phyloP scores from a whole-genome alignment of 108 stramenopile species.

The Discostella stelligeroides region DNA sequence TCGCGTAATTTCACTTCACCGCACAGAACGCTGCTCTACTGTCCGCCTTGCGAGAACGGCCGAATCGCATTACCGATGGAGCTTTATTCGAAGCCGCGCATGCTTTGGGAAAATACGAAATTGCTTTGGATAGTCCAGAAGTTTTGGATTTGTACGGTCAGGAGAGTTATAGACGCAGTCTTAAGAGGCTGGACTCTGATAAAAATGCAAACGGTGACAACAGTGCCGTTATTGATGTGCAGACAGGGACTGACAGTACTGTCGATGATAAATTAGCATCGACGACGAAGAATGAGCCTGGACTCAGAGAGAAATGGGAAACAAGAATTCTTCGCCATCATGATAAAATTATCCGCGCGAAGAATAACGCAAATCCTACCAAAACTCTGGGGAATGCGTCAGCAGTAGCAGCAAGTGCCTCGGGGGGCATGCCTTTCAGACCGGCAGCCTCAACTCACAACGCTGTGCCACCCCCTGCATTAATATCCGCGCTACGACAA shows the following conservation, averaged over 20 bases:
- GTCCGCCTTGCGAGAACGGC: constrained; percentile 52
- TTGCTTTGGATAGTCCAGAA: constrained; percentile 45
- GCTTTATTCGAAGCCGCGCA: constrained; percentile 70
- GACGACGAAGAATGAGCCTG: neutral
- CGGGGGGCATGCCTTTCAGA: too few species aligned
- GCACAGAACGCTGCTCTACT: constrained; percentile 65
- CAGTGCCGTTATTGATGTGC: too few species aligned
- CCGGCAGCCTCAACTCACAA: constrained; percentile 6
- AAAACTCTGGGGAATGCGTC: neutral
- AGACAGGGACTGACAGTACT: neutral
- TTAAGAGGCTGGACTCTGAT: too few species aligned
- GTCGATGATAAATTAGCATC: neutral
- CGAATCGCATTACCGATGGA: constrained; percentile 66
- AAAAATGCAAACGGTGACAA: too few species aligned
- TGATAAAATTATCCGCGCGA: constrained; percentile 60
- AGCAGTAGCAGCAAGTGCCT: neutral
- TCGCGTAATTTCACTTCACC: neutral
- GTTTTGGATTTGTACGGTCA: constrained; percentile 36
- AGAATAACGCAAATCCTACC: constrained; percentile 15
- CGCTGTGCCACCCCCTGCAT: constrained; percentile 55
- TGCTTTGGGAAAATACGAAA: constrained; percentile 57
- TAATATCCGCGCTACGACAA: constrained; percentile 62
- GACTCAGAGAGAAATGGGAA: constrained; percentile 20
- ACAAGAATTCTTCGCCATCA: constrained; percentile 62
- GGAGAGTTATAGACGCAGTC: neutral